Percentiles rank a stretch among this genome's conserved stretches.
These are phyloP conservation scores for Aspergillus fumigatiaffinis DNA, from an alignment of 2,329 filamentous ascomycete species.

Conservation along the genomic window DNA sequence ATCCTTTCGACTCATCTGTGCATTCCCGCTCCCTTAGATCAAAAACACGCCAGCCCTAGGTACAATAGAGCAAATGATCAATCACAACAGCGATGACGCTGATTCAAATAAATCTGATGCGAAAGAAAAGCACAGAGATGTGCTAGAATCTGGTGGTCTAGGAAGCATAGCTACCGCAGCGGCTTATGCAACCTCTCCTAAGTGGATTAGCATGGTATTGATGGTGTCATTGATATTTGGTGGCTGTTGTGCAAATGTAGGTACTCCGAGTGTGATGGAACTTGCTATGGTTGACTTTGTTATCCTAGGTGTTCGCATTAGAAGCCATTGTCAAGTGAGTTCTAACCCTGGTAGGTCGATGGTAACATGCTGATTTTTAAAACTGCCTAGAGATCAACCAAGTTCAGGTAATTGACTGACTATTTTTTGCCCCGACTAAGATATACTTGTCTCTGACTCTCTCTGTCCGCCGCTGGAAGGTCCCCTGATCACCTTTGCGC, in stretches of 20 bases:
- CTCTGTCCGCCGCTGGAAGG: conserved; percentile 46
- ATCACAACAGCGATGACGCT: conserved; percentile 1
- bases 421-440: background rate
- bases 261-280: conserved; percentile 25
- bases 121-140: conserved; percentile 1
- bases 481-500: conserved; percentile 82
- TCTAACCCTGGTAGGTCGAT: background rate
- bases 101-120: background rate
- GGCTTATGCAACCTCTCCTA: conserved; percentile 45
- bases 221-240: conserved; percentile 90
- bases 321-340: conserved; percentile 91
- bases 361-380: conserved; percentile 9
- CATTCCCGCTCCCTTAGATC: background rate
- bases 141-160: background rate
- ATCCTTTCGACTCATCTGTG: background rate
- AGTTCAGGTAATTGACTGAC: conserved; percentile 62
- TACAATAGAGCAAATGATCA: background rate
- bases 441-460: conserved; percentile 1
- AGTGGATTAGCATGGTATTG: conserved; percentile 59
- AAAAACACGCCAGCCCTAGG: background rate
- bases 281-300: conserved; percentile 19
- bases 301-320: conserved; percentile 77
- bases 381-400: conserved; percentile 65
- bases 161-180: conserved; percentile 24
- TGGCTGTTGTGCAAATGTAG: conserved; percentile 88